phyloP scores from a whole-genome alignment of 192 early-diverging fungal species.

The Haplosporangium gracile region DNA sequence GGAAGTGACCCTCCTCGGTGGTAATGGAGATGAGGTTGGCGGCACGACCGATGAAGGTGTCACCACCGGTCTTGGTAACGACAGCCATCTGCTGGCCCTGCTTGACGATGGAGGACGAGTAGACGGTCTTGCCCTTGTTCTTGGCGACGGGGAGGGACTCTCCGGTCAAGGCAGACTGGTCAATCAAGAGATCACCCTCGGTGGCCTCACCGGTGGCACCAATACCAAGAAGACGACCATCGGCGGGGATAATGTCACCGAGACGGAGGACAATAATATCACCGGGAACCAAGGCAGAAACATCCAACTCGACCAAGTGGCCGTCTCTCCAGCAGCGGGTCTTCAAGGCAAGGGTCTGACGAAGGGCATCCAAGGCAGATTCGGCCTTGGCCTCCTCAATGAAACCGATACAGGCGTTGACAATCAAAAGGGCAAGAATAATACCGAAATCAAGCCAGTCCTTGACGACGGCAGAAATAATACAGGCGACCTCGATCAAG shows the following conservation, averaged over 20 bases:
- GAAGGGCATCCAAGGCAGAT: constrained; percentile 92
- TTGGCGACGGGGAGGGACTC: constrained; percentile 94
- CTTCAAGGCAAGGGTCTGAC: constrained; percentile 92
- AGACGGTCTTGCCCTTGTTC: constrained; percentile 82
- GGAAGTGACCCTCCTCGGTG: constrained; percentile 94
- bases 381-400: constrained; percentile 94
- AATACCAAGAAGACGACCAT: constrained; percentile 83
- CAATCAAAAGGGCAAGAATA: constrained; percentile 80
- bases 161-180: constrained; percentile 93
- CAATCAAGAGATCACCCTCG: constrained; percentile 84
- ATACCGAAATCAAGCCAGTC: constrained; percentile 84
- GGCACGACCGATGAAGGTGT: constrained; percentile 95
- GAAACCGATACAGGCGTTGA: constrained; percentile 94
- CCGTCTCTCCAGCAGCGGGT: constrained; percentile 85
- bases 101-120: constrained; percentile 93
- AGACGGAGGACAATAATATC: constrained; percentile 92
- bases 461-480: constrained; percentile 79
- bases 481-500: constrained; percentile 89
- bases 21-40: constrained; percentile 93
- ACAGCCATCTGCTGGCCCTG: constrained; percentile 93
- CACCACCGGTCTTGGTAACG: constrained; percentile 89
- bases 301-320: constrained; percentile 78
- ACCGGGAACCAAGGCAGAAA: constrained; percentile 85
- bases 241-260: constrained; percentile 95
- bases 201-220: constrained; percentile 81